Conservation (phyloP, 208 protist species). For the Trypanosoma grayi region DNA sequence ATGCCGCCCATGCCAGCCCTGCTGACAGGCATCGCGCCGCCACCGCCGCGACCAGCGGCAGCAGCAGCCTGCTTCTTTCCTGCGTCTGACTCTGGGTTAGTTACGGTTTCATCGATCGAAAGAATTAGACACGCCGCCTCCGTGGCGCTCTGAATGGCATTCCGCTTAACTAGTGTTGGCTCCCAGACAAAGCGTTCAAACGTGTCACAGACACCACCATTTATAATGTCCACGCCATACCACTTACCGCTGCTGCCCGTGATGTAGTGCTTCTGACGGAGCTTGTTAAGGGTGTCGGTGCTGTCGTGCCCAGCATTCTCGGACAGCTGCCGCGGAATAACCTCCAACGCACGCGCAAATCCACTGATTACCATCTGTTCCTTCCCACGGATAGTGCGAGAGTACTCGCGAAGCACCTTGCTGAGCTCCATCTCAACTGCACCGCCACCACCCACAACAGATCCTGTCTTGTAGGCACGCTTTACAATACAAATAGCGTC, state of each 20-base stretch:
- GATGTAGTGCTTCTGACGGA: constrained; percentile 97
- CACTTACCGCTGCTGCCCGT: constrained; percentile 65
- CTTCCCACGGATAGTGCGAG: constrained; percentile 98
- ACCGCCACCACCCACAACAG: constrained; percentile 99
- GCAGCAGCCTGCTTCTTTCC: constrained; percentile 84
- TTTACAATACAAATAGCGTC: constrained; percentile 99
- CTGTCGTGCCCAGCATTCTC: constrained; percentile 99
- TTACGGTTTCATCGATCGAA: constrained; percentile 99
- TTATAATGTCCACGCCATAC: constrained; percentile 99
- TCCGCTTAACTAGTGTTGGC: constrained; percentile 98
- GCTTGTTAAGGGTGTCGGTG: constrained; percentile 99
- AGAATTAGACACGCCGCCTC: constrained; percentile 99
- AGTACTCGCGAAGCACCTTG: constrained; percentile 95
- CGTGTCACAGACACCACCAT: constrained; percentile 98
- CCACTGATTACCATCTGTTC: constrained; percentile 98
- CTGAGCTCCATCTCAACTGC: constrained; percentile 99
- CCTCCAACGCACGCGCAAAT: constrained; percentile 99
- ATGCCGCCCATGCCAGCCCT: constrained; percentile 91
- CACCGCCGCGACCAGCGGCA: constrained; percentile 43
- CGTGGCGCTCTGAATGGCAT: constrained; percentile 98
- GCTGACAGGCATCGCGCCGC: constrained; percentile 83
- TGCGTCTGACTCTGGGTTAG: constrained; percentile 90
- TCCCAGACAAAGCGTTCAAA: constrained; percentile 99
- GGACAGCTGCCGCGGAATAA: constrained; percentile 98
- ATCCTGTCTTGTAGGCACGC: constrained; percentile 95